Evolutionary conservation across 2,329 filamentous ascomycete genomes (phyloP).

Genomic region (Verticillium zaregamsianum): DNA sequence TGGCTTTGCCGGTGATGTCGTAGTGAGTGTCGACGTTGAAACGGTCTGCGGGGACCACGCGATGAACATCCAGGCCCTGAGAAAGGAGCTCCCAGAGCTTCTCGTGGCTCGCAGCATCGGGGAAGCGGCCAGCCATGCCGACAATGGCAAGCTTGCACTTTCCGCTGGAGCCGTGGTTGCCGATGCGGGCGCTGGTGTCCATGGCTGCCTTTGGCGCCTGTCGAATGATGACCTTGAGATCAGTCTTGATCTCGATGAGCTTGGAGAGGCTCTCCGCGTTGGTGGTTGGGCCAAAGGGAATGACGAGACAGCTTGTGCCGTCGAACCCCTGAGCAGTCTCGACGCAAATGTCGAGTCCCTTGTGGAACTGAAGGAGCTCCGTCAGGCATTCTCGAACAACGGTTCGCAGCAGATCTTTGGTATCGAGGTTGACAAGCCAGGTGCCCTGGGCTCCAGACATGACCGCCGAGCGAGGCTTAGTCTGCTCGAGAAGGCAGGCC

Average conservation of each 20-base stretch:
- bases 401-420: slow-evolving; percentile 34
- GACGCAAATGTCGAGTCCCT: slow-evolving; percentile 43
- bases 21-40: slow-evolving; percentile 59
- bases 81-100: slow-evolving; percentile 52
- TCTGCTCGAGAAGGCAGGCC: slow-evolving; percentile 32
- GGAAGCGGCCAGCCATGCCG: slow-evolving; percentile 48
- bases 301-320: slow-evolving; percentile 37
- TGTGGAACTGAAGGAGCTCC: slow-evolving; percentile 42
- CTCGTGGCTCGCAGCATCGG: slow-evolving; percentile 33
- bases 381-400: slow-evolving; percentile 46
- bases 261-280: slow-evolving; percentile 41
- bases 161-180: slow-evolving; percentile 41
- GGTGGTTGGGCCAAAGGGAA: slow-evolving; percentile 47
- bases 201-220: slow-evolving; percentile 28
- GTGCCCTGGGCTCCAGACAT: slow-evolving; percentile 47
- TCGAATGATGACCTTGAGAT: slow-evolving; percentile 37
- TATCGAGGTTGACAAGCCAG: slow-evolving; percentile 34
- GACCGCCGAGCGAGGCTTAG: slow-evolving; percentile 40
- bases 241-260: slow-evolving; percentile 35
- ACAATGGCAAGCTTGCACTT: slow-evolving; percentile 78
- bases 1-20: slow-evolving; percentile 56
- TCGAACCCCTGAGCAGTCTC: slow-evolving; percentile 34
- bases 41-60: slow-evolving; percentile 51
- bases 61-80: slow-evolving; percentile 61
- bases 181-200: slow-evolving; percentile 30